Evolutionary conservation across 2,329 filamentous ascomycete species (phyloP).

Genomic region (Claviceps purpurea): DNA sequence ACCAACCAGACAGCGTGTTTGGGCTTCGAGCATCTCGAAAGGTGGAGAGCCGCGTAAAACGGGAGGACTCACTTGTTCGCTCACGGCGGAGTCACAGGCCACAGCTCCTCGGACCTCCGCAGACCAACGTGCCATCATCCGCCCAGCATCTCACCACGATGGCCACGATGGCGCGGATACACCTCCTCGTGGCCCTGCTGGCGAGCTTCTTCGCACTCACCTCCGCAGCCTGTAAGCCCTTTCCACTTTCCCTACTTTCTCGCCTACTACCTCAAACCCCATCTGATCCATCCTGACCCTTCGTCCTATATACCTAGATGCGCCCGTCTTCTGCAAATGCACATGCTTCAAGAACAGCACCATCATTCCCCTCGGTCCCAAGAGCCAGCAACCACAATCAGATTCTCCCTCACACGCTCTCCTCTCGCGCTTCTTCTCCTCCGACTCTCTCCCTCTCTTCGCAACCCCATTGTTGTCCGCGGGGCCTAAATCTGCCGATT

Average conservation of each 20-base stretch:
- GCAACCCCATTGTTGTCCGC: constrained; percentile 9
- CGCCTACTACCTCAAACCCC: neutral
- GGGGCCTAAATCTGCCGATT: neutral
- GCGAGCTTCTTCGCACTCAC: constrained; percentile 21
- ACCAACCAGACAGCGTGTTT: constrained; percentile 13
- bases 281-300: constrained; percentile 7
- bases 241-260: neutral
- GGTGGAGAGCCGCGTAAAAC: neutral
- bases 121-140: neutral
- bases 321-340: constrained; percentile 56
- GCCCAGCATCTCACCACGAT: constrained; percentile 14
- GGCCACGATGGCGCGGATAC: constrained; percentile 28
- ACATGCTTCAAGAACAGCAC: constrained; percentile 58
- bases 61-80: no score
- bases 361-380: constrained; percentile 46
- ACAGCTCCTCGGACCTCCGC: neutral
- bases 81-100: neutral
- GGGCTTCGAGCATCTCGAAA: neutral
- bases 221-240: constrained; percentile 28
- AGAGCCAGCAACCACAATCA: constrained; percentile 18
- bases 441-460: constrained; percentile 7
- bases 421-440: constrained; percentile 10
- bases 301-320: constrained; percentile 25
- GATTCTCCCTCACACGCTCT: constrained; percentile 9
- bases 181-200: constrained; percentile 23